Conservation (phyloP, 305 asterid genomes). For the Monarda citriodora region DNA sequence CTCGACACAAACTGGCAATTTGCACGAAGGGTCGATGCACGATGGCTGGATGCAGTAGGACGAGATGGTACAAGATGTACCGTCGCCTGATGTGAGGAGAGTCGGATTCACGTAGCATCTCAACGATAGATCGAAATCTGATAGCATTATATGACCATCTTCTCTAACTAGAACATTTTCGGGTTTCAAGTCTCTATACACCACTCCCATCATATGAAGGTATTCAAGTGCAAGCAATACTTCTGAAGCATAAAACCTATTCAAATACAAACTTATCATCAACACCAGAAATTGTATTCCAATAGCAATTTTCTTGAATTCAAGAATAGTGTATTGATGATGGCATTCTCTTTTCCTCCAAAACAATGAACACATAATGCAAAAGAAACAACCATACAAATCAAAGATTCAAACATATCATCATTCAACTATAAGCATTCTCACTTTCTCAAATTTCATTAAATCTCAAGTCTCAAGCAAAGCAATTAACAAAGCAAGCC, state of each 20-base stretch:
- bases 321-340: background rate
- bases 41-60: conserved; percentile 84
- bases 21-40: conserved; percentile 73
- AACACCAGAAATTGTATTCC: background rate
- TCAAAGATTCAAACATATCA: conserved; percentile 7
- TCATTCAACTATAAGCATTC: background rate
- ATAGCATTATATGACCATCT: conserved; percentile 95
- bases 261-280: background rate
- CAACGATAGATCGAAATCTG: conserved; percentile 89
- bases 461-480: background rate
- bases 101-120: conserved; percentile 86
- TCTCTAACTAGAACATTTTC: conserved; percentile 93
- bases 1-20: conserved; percentile 68
- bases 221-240: conserved; percentile 93
- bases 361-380: conserved; percentile 1
- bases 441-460: conserved; percentile 5
- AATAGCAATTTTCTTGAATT: background rate
- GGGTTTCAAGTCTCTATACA: conserved; percentile 90
- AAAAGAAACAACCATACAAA: conserved; percentile 1
- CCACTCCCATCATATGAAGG: conserved; percentile 97
- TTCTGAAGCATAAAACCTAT: conserved; percentile 91
- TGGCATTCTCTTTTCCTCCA: background rate
- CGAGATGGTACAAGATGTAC: conserved; percentile 54
- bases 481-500: background rate
- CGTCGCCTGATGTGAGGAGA: conserved; percentile 45